Evolutionary conservation across 1,139 yeast species (phyloP).

Genomic region (Candida albicans): DNA sequence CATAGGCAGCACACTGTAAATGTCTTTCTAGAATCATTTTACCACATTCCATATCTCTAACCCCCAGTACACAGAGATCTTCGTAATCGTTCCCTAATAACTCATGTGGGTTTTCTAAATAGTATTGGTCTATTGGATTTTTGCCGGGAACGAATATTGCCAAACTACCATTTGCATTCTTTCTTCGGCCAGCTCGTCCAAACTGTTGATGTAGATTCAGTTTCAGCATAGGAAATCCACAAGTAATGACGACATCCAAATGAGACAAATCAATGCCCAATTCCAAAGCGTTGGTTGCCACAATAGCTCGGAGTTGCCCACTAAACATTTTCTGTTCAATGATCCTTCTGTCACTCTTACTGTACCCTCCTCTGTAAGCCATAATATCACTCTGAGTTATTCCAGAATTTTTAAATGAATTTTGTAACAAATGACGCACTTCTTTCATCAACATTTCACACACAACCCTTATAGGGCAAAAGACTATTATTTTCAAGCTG

Average conservation of each 20-base stretch:
- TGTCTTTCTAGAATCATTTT: slow-evolving; percentile 67
- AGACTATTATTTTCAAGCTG: slow-evolving; percentile 69
- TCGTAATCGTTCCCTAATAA: slow-evolving; percentile 50
- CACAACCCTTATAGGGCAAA: slow-evolving; percentile 81
- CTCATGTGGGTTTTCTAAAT: slow-evolving; percentile 67
- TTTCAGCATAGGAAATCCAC: slow-evolving; percentile 88
- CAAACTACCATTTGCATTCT: slow-evolving; percentile 59
- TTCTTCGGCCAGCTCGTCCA: slow-evolving; percentile 92
- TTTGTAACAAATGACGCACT: slow-evolving; percentile 51
- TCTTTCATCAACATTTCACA: slow-evolving; percentile 90
- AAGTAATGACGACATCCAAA: slow-evolving; percentile 84
- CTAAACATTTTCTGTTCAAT: slow-evolving; percentile 89
- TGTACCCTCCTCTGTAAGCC: slow-evolving; percentile 95
- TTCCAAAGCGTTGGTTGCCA: slow-evolving; percentile 94
- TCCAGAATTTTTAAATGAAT: slow-evolving; percentile 33
- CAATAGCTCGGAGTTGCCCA: slow-evolving; percentile 79
- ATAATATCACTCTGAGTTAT: slow-evolving; percentile 62
- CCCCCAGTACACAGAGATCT: slow-evolving; percentile 43
- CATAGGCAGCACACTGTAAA: slow-evolving; percentile 93
- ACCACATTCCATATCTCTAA: slow-evolving; percentile 37
- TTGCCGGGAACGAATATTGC: slow-evolving; percentile 83
- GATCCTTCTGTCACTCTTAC: slow-evolving; percentile 77
- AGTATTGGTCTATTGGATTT: slow-evolving; percentile 85
- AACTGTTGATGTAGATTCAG: slow-evolving; percentile 92
- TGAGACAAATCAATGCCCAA: slow-evolving; percentile 94